Evolutionary conservation across 2,329 filamentous ascomycete species (phyloP), one percentile per base, ranked within the genome.

Genomic region (Tolypocladium album): DNA sequence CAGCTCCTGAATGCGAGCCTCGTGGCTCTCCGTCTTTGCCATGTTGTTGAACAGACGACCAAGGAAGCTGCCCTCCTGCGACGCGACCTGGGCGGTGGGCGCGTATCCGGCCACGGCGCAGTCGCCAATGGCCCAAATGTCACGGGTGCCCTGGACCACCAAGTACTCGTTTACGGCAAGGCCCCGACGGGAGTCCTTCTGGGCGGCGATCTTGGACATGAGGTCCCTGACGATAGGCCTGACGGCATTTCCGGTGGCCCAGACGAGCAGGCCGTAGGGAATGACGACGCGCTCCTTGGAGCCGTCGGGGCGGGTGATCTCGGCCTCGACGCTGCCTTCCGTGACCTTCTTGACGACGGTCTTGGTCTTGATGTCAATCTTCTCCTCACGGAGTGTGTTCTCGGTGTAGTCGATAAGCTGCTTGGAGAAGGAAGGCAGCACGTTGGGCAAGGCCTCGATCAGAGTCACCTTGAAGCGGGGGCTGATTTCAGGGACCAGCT

Each of bases 401-500:
- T 99, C 94, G 68, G 94, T 99, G 82, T 99, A 99, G 71, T 99
- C 94, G 72, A 99, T 97, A 71, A 99, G 82, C 77, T 96, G 92
- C 84, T 97, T 97, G 74, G 91, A 96, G 83, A 99, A 99, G 83
- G 92, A 96, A 69, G 94, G 94, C 65, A 99, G 84, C 58, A 96
- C 92, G 75, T 95, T 97, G 68, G 94, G 94, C 40, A 99, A 85
- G 63, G 94, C 94, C 79, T 99, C 94, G 66, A 99, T 93, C 56
- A 99, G 87, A 61, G 94, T 99, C 65, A 99, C 93, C 76, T 92
- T 90, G 86, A 99, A 97, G 76, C 92, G 90, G 70, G 92, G 86
- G 74, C 88, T 86, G 75, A 99, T 96, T 64, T 97, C 92, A 55
- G 95, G 95, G 66, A 99, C 88, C 84, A 96, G 92, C 80, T 97